phyloP scores from a whole-genome alignment of 108 stramenopile species.

The Parmales sp. region DNA sequence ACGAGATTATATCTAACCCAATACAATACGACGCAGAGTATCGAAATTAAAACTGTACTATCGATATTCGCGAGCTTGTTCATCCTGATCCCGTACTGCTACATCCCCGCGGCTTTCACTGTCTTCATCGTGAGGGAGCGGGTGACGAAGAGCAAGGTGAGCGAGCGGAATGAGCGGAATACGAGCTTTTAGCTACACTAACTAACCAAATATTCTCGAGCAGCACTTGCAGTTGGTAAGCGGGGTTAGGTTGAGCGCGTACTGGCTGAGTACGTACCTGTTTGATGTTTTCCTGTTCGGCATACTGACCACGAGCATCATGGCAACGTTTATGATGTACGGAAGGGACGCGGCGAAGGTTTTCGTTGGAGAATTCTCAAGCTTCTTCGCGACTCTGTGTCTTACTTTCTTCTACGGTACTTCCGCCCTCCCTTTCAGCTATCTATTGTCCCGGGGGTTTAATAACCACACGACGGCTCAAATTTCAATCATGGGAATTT shows the following conservation, averaged over 20 bases:
- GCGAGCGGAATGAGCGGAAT: too few species aligned
- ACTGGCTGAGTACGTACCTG: conserved; percentile 27
- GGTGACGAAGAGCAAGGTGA: conserved; percentile 33
- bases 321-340: conserved; percentile 20
- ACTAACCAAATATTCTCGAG: too few species aligned
- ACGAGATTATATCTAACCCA: too few species aligned
- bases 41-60: conserved; percentile 27
- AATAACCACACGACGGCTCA: conserved; percentile 41
- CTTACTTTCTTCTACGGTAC: conserved; percentile 27
- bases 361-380: conserved; percentile 24
- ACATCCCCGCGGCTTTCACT: conserved; percentile 34
- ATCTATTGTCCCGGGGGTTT: conserved; percentile 40
- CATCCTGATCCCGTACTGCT: conserved; percentile 39
- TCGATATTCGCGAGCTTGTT: conserved; percentile 32
- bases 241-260: conserved; percentile 25
- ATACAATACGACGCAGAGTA: too few species aligned
- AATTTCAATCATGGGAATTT: conserved; percentile 37
- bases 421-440: conserved; percentile 36
- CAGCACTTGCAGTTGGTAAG: conserved; percentile 36
- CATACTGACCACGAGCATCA: conserved; percentile 26
- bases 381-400: conserved; percentile 11
- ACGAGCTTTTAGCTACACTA: too few species aligned
- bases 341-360: conserved; percentile 26
- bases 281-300: conserved; percentile 27
- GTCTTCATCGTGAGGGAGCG: conserved; percentile 34